Evolutionary conservation across 2,329 filamentous ascomycete species (phyloP).

Genomic region (Clonostachys solani): DNA sequence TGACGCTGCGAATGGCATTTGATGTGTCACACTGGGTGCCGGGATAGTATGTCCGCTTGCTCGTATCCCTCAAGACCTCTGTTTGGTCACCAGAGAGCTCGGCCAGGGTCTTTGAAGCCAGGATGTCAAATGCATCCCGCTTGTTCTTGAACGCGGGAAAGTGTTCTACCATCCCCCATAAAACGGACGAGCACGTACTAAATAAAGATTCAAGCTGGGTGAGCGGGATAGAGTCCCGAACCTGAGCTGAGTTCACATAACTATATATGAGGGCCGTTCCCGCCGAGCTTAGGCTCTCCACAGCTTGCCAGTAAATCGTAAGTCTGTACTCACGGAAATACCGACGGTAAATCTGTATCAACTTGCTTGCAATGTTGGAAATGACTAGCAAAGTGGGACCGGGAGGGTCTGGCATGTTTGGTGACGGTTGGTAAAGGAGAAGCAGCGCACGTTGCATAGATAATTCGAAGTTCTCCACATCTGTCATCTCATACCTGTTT

Average conservation of each 20-base stretch:
- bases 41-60: too few species aligned
- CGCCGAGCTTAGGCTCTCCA: neutral
- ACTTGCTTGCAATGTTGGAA: neutral
- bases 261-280: neutral
- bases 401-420: neutral
- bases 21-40: too few species aligned
- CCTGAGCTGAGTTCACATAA: neutral
- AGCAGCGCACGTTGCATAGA: neutral
- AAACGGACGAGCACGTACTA: neutral
- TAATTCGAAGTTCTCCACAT: neutral
- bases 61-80: too few species aligned
- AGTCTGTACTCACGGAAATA: neutral
- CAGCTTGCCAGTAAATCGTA: conserved; percentile 1
- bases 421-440: neutral
- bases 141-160: neutral
- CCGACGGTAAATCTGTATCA: neutral
- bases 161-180: neutral
- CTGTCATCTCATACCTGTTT: neutral
- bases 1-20: too few species aligned
- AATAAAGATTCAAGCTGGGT: neutral
- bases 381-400: neutral
- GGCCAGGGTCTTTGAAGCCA: neutral
- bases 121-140: neutral
- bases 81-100: neutral
- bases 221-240: neutral